Conservation (phyloP, 768 basidiomycete genomes). For the Hericium coralloides region DNA sequence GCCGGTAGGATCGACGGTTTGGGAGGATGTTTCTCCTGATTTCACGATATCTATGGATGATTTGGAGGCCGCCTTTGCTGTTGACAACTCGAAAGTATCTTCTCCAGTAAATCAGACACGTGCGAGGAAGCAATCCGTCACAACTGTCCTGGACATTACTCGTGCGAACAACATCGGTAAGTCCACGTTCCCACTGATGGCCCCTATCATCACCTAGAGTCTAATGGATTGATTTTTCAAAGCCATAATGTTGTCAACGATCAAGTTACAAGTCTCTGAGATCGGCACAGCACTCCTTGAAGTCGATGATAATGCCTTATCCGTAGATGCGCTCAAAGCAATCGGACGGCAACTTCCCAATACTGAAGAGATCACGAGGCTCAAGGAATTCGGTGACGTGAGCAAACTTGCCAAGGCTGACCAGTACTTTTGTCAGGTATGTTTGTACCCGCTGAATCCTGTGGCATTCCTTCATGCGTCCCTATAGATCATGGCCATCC, state of each 20-base stretch:
- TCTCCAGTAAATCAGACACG: slow-evolving; percentile 31
- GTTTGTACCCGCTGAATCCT: slow-evolving; percentile 5
- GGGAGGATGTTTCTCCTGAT: slow-evolving; percentile 45
- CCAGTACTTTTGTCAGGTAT: slow-evolving; percentile 70
- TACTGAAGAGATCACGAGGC: slow-evolving; percentile 65
- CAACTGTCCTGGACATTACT: slow-evolving; percentile 69
- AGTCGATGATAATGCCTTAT: slow-evolving; percentile 58
- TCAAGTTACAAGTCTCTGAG: slow-evolving; percentile 53
- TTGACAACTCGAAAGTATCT: slow-evolving; percentile 38
- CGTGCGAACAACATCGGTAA: slow-evolving; percentile 79
- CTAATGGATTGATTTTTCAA: background rate
- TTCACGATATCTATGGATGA: slow-evolving; percentile 54
- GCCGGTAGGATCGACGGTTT: slow-evolving; percentile 46
- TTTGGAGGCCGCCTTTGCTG: slow-evolving; percentile 62
- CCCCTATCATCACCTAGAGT: too few species aligned
- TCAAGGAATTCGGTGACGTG: slow-evolving; percentile 65
- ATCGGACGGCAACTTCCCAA: slow-evolving; percentile 73
- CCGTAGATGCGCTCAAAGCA: slow-evolving; percentile 67
- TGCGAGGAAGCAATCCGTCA: slow-evolving; percentile 49
- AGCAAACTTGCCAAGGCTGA: slow-evolving; percentile 75
- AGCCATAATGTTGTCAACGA: slow-evolving; percentile 81
- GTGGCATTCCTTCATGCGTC: background rate
- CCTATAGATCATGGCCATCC: slow-evolving; percentile 68
- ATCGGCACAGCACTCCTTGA: slow-evolving; percentile 68
- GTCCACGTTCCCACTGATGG: slow-evolving; percentile 12